These are phyloP conservation scores for Fulvia fulva DNA, from an alignment of 2,329 filamentous ascomycete genomes.

Conservation along the genomic window DNA sequence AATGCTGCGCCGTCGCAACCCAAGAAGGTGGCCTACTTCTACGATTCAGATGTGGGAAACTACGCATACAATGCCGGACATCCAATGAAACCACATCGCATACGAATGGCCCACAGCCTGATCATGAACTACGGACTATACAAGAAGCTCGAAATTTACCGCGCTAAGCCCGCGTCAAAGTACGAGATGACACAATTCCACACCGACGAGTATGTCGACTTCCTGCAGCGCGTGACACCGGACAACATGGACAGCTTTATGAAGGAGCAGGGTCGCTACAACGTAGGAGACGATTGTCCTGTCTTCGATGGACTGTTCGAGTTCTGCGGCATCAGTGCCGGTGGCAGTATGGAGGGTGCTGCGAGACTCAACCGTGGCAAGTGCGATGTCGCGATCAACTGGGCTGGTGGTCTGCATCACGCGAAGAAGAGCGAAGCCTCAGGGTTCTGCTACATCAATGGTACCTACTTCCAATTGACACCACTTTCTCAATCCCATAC, in stretches of 20 bases:
- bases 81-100: conserved; percentile 65
- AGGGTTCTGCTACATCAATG: conserved; percentile 49
- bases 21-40: conserved; percentile 96
- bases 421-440: conserved; percentile 47
- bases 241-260: conserved; percentile 96
- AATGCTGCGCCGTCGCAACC: conserved; percentile 50
- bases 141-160: conserved; percentile 68
- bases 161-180: conserved; percentile 50
- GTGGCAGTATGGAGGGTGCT: conserved; percentile 67
- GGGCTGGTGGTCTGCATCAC: conserved; percentile 48
- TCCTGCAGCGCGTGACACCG: conserved; percentile 81
- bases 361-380: conserved; percentile 65
- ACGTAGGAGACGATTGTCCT: conserved; percentile 60
- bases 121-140: conserved; percentile 73
- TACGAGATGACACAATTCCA: conserved; percentile 72
- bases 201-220: conserved; percentile 69
- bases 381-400: conserved; percentile 61
- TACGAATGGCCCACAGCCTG: conserved; percentile 61
- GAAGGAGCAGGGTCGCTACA: conserved; percentile 80
- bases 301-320: conserved; percentile 69
- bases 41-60: conserved; percentile 96
- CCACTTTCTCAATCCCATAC: not conserved
- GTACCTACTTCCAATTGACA: conserved; percentile 23
- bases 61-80: conserved; percentile 85
- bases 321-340: conserved; percentile 67